Evolutionary conservation across 2,329 filamentous ascomycete species (phyloP).

Genomic region (Triangularia verruculosa): DNA sequence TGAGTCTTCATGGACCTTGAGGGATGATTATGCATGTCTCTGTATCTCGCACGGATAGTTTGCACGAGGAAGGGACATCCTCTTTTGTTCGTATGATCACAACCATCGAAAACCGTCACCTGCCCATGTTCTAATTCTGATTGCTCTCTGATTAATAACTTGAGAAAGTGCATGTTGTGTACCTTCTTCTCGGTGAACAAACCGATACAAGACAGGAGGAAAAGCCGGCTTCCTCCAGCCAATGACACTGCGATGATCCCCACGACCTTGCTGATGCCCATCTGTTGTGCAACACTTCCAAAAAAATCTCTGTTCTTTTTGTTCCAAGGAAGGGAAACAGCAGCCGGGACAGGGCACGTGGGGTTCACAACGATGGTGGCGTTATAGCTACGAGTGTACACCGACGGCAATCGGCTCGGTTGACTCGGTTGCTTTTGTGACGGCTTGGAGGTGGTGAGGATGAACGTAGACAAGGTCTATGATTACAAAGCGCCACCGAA

Average conservation of each 20-base stretch:
- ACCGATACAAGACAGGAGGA: background rate
- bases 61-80: no score
- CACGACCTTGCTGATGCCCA: background rate
- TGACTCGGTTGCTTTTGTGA: background rate
- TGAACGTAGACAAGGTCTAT: no score
- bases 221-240: background rate
- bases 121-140: background rate
- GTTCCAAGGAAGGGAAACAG: background rate
- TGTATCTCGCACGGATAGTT: no score
- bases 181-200: background rate
- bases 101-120: background rate
- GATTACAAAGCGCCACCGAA: background rate
- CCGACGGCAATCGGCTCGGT: background rate
- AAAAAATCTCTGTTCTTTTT: background rate
- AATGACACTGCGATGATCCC: background rate
- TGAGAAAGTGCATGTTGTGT: background rate
- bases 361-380: background rate
- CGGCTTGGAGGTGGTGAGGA: no score
- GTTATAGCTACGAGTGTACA: background rate
- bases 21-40: no score
- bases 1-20: no score
- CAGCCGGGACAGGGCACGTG: background rate
- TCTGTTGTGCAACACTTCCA: background rate
- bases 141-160: background rate
- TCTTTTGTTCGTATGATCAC: no score